Base-by-base conservation (phyloP, 1,284 basidiomycete species). In the Hemileia vastatrix region DNA sequence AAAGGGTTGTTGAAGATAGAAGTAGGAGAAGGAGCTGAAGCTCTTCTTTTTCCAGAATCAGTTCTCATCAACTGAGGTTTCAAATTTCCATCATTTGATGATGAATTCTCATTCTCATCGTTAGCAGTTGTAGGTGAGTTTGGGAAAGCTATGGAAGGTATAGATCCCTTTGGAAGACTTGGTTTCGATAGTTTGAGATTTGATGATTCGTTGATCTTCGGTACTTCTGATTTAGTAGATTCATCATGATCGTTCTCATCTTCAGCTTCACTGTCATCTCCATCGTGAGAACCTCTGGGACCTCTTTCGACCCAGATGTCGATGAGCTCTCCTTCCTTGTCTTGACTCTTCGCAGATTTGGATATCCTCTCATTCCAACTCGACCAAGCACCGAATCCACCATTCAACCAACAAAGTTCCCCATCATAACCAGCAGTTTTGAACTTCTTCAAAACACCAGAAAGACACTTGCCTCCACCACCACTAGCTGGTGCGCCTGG, bases 401-500 rank as follows among this genome's bases (percentile, higher is more conserved):
- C 74, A 19, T 66, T 65, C 1, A 76, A 66, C 73, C 73, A 76
- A 63, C 67, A 65, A 8, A 76, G 66, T 50, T 69, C 66, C 24
- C 72, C 74, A 0, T 64, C 65, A 50, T 67, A 75, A 0, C 71
- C 71, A 8, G 71, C 72, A 1, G 64, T 65, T 23, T 70, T 67
- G 45, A 76, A 76, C 55, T 76, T 76, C 54, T 69, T 68, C 48
- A 76, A 69, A 31, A 76, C 49, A 19, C 73, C 72, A 9, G 70
- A 62, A 13, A 76, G 62, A 43, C 72, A 74, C 1, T 72, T 64
- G 5, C 71, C 73, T 23, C 73, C 73, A n/a, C 73, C 73, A 15
- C 73, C 73, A 2, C 68, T 67, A 4, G 67, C 67, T 1, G 73
- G 67, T 13, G 70, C 68, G 21, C 72, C 73, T n/a, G 66, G 55